Base-by-base conservation (phyloP, 306 rosid species). In the Vigna angularis region DNA sequence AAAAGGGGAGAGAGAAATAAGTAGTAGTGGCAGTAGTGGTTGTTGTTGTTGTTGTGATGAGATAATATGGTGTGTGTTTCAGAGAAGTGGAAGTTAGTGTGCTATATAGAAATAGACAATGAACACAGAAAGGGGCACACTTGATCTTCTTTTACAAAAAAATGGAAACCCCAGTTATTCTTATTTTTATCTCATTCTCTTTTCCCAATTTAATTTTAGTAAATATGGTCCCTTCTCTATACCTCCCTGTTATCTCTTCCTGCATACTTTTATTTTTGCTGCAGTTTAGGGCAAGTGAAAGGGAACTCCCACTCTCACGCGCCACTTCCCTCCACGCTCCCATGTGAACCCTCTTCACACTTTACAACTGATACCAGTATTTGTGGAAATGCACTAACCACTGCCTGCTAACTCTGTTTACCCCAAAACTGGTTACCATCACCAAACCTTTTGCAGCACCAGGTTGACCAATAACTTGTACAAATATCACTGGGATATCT, bases 11-110 rank as follows among this genome's bases (percentile, higher is more conserved):
- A 9, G 5, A 15, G 44, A 14, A 14, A 9, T 7, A 52, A 28
- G 8, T 72, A 40, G 51, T 14, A 51, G 78, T 24, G 5, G 55
- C 5, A 30, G 32, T 30, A 4, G 32, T 30, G 5, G 32, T 30
- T 30, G 75, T 52, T 11, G 38, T 30, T 30, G 34, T 34, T 34
- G 75, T 44, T 11, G 50, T 45, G 72, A 65, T 61, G 75, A 70
- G 76, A 75, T 75, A 70, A 56, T 71, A 45, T 45, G 50, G 50
- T 45, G 50, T 45, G 47, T 82, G 70, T 67, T 72, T 80, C 73
- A 77, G 84, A 57, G 88, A 85, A 90, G 85, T 75, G 85, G 80
- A 84, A 86, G 87, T 83, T 86, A 75, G 74, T 65, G 78, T 73
- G 58, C 66, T 86, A 83, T 81, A 81, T 84, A 81, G 78, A 83